Evolutionary conservation across 1,139 yeast species (phyloP), one percentile per base, ranked within the genome.

Genomic region (Pichia sp.): DNA sequence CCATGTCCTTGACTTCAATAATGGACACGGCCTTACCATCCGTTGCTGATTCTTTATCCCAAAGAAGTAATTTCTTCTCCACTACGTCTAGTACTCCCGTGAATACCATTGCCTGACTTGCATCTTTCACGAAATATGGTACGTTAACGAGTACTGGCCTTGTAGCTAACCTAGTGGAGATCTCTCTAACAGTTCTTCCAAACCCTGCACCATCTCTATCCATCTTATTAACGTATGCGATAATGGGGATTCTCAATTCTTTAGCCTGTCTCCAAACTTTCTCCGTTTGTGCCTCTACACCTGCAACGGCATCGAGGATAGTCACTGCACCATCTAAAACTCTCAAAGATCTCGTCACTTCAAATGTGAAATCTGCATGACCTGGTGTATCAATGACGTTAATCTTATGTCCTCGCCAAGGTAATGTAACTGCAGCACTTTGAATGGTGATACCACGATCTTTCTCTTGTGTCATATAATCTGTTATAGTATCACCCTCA

Each of bases 331-430:
- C 96, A 59, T 91, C 98, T 14, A 91, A 64, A 1, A 91, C 96
- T 44, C 96, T 69, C 41, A 91, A 69, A 0, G 97, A 80, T 39
- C 97, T 64, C 3, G 77, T 84, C 6, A 93, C 98, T 58, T 91
- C 99, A 56, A 88, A 91, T 0, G 94, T 84, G 56, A 91, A 91
- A 58, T 91, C 99, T 0, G 96, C 97, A 59, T 91, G 99, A 0
- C 99, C 99, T 1, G 99, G 99, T 0, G 99, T 88, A 56, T 91
- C 99, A 18, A 91, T 86, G 36, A 91, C 67, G 55, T 91, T 91
- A 51, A 93, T 77, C 47, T 75, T 75, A 50, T 77, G 74, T 14
- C 63, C 60, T 42, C 78, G 77, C 97, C 98, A 91, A 25, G 86
- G 81, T 41, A 93, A 73, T 0, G 96, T 77, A 30, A 88, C 87